Base-by-base conservation (phyloP, 2,329 filamentous ascomycete species). In the Penicillium sp. region DNA sequence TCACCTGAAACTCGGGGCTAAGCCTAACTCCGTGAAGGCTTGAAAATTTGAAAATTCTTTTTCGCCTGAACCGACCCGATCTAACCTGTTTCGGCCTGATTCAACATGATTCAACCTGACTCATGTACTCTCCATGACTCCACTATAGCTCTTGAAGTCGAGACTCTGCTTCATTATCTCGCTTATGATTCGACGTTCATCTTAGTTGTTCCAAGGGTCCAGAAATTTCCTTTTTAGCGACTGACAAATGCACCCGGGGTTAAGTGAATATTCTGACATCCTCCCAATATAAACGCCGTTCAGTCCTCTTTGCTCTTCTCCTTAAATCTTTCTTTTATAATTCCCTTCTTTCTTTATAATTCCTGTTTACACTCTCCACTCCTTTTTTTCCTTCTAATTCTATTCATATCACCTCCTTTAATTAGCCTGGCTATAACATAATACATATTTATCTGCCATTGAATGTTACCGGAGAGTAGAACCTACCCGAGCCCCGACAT, bases 71-170 rank as follows among this genome's bases (percentile, higher is more conserved):
- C 57, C 17, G 17, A 17, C 17, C 17, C 17, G 17, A 17, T 17
- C 17, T 53, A 57, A 12, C 39, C 12, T 60, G 57, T 59, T 3
- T 59, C 58, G 59, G 22, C 22, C 3, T 3, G 22, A 22, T 41
- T 35, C 33, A 3, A 21, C 10, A 1, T 54, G 55, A 59, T 38
- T 59, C 55, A 58, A 12, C 39, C 9, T 60, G 57, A 60, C 3
- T 59, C 58, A 60, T 55, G 43, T 24, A 44, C 6, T 3, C 22
- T 40, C 43, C 15, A 31, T 10, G 7, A 17, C 38, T 52, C 58
- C 58, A 59, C 54, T 32, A 29, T 19, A 57, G 52, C 52, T 59
- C 33, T 40, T 29, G 3, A 19, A 19, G 15, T 22, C 8, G 1
- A 3, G n/a, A 26, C 5, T 24, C 2, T 22, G 31, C 8, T 21